phyloP scores from a whole-genome alignment of 2,329 filamentous ascomycete genomes.

The Monosporascus ibericus region DNA sequence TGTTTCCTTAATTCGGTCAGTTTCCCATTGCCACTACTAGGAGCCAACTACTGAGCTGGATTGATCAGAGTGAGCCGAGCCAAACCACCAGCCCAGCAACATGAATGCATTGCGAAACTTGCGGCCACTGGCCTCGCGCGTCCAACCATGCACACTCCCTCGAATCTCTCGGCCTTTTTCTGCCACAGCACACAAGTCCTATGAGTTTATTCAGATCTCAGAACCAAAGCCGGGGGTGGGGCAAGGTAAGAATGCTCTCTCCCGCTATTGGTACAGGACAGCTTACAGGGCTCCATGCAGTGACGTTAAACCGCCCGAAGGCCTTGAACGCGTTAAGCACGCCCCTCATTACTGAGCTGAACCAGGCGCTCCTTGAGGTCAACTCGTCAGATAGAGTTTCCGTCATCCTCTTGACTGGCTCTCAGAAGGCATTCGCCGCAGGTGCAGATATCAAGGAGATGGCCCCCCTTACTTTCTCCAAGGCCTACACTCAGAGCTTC shows the following conservation, averaged over 20 bases:
- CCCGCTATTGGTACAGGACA: neutral
- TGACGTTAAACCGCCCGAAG: constrained; percentile 90
- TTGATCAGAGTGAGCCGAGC: neutral
- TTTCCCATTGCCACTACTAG: no score
- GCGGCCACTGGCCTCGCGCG: constrained; percentile 54
- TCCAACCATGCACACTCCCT: constrained; percentile 53
- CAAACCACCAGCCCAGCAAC: constrained; percentile 5
- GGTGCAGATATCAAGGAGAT: constrained; percentile 99
- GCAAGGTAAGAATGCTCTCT: constrained; percentile 52
- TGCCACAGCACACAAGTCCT: constrained; percentile 41
- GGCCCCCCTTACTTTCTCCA: constrained; percentile 82
- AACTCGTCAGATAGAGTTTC: constrained; percentile 64
- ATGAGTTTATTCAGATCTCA: constrained; percentile 78
- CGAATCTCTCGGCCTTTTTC: constrained; percentile 48
- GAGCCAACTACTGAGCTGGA: neutral
- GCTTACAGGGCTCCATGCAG: constrained; percentile 37
- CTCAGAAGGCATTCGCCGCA: constrained; percentile 83
- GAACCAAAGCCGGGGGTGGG: constrained; percentile 84
- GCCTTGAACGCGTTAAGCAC: constrained; percentile 91
- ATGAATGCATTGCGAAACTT: constrained; percentile 54
- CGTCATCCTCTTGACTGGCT: constrained; percentile 82
- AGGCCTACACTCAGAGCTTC: constrained; percentile 84
- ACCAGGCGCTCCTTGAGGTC: constrained; percentile 66
- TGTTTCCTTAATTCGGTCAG: neutral
- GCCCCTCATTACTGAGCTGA: constrained; percentile 85